Conservation (phyloP, 176 grass and related monocot species). For the Dactylis glomerata region DNA sequence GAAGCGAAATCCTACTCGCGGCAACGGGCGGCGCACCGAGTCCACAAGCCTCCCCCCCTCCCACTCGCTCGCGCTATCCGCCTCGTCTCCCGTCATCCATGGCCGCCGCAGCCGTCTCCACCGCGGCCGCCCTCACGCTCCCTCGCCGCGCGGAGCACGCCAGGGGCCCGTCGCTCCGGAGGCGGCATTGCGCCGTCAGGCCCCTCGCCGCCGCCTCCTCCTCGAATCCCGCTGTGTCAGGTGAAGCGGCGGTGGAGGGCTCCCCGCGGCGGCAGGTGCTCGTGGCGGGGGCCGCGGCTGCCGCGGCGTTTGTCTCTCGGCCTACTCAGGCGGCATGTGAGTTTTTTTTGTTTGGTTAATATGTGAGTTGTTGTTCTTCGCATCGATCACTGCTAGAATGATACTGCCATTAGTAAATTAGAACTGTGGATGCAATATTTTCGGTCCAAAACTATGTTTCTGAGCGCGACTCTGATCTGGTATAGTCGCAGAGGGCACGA, state of each 20-base stretch:
- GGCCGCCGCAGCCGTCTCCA: slow-evolving; percentile 28
- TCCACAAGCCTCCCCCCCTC: neutral
- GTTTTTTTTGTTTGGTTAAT: too few relatives aligned
- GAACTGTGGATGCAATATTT: slow-evolving; percentile 9
- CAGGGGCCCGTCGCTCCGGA: neutral
- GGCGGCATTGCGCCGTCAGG: slow-evolving; percentile 19
- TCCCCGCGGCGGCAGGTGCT: slow-evolving; percentile 54
- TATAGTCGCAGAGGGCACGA: slow-evolving; percentile 89
- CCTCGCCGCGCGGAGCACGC: neutral
- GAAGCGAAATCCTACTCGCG: slow-evolving; percentile 22
- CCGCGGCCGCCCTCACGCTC: slow-evolving; percentile 17
- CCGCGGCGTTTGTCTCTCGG: slow-evolving; percentile 37
- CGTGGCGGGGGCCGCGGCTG: slow-evolving; percentile 42
- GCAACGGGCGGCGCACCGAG: neutral
- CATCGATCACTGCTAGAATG: neutral
- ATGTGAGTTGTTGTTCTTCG: slow-evolving; percentile 46
- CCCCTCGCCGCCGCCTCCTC: neutral
- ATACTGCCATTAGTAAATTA: neutral
- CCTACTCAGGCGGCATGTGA: slow-evolving; percentile 62
- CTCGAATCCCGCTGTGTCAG: neutral
- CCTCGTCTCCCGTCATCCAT: neutral
- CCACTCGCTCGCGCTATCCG: neutral
- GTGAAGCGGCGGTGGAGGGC: slow-evolving; percentile 33
- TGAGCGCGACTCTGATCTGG: slow-evolving; percentile 81
- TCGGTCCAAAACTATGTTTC: slow-evolving; percentile 44